These are phyloP conservation scores for Pyrenophora seminiperda DNA, from an alignment of 2,329 filamentous ascomycete species.

Conservation along the genomic window DNA sequence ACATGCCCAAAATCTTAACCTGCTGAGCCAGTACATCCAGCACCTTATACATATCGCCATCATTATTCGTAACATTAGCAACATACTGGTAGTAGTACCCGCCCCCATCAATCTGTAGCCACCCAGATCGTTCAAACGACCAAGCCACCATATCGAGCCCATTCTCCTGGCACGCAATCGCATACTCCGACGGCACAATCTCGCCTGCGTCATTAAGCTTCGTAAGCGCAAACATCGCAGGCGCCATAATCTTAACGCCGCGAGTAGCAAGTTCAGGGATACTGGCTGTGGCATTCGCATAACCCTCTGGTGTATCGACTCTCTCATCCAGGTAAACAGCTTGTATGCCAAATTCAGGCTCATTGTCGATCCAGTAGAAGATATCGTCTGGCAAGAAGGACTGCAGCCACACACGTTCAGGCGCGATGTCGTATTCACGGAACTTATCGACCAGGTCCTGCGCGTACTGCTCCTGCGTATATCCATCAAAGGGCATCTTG, in stretches of 20 bases:
- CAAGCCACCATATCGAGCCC: slow-evolving; percentile 70
- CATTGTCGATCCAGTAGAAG: slow-evolving; percentile 68
- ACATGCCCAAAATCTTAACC: slow-evolving; percentile 66
- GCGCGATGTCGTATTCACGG: slow-evolving; percentile 44
- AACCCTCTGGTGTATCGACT: slow-evolving; percentile 56
- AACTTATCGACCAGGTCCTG: slow-evolving; percentile 63
- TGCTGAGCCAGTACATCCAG: slow-evolving; percentile 67
- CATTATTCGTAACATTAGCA: slow-evolving; percentile 59
- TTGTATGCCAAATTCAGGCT: slow-evolving; percentile 65
- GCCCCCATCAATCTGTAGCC: slow-evolving; percentile 57
- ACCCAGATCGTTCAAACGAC: slow-evolving; percentile 70
- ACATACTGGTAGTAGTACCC: slow-evolving; percentile 51
- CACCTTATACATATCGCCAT: slow-evolving; percentile 69
- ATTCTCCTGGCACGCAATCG: slow-evolving; percentile 62
- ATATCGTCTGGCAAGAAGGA: slow-evolving; percentile 69
- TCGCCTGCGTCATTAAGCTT: slow-evolving; percentile 54
- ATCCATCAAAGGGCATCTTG: slow-evolving; percentile 71
- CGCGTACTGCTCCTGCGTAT: slow-evolving; percentile 68
- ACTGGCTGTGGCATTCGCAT: slow-evolving; percentile 61
- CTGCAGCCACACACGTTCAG: slow-evolving; percentile 59
- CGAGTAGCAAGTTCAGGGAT: slow-evolving; percentile 61
- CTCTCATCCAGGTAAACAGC: slow-evolving; percentile 69
- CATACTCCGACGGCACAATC: slow-evolving; percentile 68
- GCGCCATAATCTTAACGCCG: slow-evolving; percentile 67
- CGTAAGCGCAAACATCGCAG: slow-evolving; percentile 67